Evolutionary conservation across 129 eudicot genomes (phyloP).

Genomic region (Flaveria bidentis): DNA sequence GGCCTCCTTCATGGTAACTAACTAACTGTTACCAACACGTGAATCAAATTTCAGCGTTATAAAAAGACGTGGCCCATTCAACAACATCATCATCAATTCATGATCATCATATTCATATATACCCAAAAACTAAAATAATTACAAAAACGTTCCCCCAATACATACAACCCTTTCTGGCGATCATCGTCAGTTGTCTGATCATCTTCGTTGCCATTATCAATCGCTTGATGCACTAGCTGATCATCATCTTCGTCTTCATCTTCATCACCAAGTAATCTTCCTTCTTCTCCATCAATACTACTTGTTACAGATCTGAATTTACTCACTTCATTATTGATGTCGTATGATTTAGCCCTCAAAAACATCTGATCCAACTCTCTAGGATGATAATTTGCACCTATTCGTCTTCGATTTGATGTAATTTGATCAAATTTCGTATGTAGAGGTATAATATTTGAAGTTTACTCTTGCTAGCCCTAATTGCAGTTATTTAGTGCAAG

Average conservation of each 20-base stretch:
- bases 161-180: conserved; percentile 5
- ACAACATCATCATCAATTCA: background rate
- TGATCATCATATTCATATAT: no score
- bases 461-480: conserved; percentile 25
- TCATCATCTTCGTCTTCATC: conserved; percentile 10
- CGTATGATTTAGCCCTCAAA: conserved; percentile 14
- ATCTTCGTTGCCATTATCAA: conserved; percentile 15
- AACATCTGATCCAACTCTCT: conserved; percentile 13
- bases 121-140: background rate
- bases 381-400: background rate
- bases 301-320: conserved; percentile 23
- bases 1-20: no score
- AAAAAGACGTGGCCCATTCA: conserved; percentile 22
- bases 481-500: background rate
- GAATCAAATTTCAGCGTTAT: background rate
- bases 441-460: background rate
- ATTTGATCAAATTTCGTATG: conserved; percentile 1
- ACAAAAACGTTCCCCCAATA: background rate
- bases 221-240: conserved; percentile 11
- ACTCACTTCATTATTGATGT: background rate
- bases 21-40: no score
- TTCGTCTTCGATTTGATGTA: background rate
- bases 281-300: background rate
- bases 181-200: conserved; percentile 19
- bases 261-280: conserved; percentile 17